Conservation (phyloP, 106 monocot genomes). For the Gastrodia elata region DNA sequence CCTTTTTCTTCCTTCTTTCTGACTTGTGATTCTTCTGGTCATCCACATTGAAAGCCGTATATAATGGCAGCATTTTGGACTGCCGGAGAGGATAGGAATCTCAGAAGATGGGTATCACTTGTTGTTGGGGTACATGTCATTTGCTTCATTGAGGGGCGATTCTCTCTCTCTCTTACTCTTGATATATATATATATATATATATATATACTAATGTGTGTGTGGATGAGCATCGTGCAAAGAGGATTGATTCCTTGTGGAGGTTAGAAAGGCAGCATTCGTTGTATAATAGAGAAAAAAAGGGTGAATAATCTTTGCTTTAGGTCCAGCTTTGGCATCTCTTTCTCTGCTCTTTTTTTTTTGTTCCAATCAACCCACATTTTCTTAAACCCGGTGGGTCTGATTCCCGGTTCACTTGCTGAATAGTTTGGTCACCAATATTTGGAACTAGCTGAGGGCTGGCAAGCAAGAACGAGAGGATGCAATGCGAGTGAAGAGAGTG, state of each 20-base stretch:
- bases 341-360: background rate
- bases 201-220: background rate
- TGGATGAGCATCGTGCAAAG: background rate
- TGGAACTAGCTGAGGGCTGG: too few species aligned
- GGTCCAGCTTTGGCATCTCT: background rate
- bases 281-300: background rate
- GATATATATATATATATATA: too few species aligned
- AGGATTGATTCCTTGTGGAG: background rate
- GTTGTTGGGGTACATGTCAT: background rate
- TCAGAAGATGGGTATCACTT: constrained; percentile 17
- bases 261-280: background rate
- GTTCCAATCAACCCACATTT: too few species aligned
- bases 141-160: constrained; percentile 22
- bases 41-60: background rate
- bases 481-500: too few species aligned
- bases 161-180: constrained; percentile 12
- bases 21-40: background rate
- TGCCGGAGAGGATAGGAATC: constrained; percentile 28
- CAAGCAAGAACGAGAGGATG: too few species aligned
- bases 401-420: too few species aligned
- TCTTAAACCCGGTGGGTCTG: too few species aligned
- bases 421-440: too few species aligned
- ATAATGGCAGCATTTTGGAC: constrained; percentile 12
- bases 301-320: background rate
- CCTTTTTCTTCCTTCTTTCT: too few species aligned